Evolutionary conservation across 2,329 filamentous ascomycete genomes (phyloP), one percentile per base, ranked within the genome.

Genomic region (Colletotrichum sansevieriae): DNA sequence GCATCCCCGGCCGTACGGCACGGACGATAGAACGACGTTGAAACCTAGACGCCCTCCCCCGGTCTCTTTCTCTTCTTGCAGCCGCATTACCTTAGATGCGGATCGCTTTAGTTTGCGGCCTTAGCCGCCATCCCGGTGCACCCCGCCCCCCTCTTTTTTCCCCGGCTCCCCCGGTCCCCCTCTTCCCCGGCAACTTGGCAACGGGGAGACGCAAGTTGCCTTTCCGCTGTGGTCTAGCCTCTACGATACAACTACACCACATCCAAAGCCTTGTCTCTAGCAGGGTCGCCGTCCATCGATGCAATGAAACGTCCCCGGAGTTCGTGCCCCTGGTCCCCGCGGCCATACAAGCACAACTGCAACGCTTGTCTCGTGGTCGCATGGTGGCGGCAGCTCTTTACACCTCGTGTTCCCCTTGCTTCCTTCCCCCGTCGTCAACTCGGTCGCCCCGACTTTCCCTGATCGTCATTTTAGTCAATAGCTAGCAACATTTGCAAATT

Each of bases 351-450:
- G 20, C 54, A 37, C 60, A 18, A 58, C 22, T 39, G 35, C 35
- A 10, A 44, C 63, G 41, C 56, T 29, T 60, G 33, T 68, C 55
- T 51, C 43, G 39, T 56, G 62, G 62, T 18, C 55, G 62, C 66
- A 56, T 65, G 55, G 12, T 56, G 66, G 62, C 62, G 62, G 43
- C 66, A 56, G 62, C 55, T 68, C 63, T 68, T 68, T 62, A 68
- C 43, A 47, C 65, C 62, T 68, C 62, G 41, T 61, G 55, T 61
- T 61, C 47, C 62, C 66, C 55, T 41, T 51, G 52, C 65, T 39
- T 44, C 39, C 44, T 15, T 43, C 46, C 49, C 49, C 13, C 29
- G 29, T 37, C n/a, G 33, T 39, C 33, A 11, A 37, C 33, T 39
- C 41, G 22, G 62, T 29, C 55, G 41, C 62, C 55, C 56, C 55